A percentile compares a stretch with the other conserved stretches of the same genome.
These are phyloP conservation scores for Combretum micranthum DNA, from an alignment of 345 rosid genomes.

Conservation along the genomic window DNA sequence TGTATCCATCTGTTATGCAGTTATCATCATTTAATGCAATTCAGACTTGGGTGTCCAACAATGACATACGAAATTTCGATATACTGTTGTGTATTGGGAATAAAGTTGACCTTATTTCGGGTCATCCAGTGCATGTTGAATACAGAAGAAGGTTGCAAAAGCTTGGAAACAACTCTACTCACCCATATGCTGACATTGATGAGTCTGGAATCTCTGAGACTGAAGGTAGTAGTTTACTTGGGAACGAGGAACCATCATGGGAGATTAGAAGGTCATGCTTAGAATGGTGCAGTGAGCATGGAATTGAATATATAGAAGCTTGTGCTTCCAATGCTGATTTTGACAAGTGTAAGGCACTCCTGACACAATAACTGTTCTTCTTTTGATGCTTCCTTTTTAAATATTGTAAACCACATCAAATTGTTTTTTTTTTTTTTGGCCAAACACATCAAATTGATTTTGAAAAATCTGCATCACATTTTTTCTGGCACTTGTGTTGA, in stretches of 20 bases:
- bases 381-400: not conserved
- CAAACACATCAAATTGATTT: no score
- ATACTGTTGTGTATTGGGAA: slow-evolving; percentile 76
- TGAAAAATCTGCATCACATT: not conserved
- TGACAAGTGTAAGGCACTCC: slow-evolving; percentile 65
- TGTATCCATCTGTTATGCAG: slow-evolving; percentile 32
- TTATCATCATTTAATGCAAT: slow-evolving; percentile 54
- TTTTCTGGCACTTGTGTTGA: no score
- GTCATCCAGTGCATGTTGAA: slow-evolving; percentile 76
- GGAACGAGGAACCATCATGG: slow-evolving; percentile 40
- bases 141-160: slow-evolving; percentile 50
- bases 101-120: slow-evolving; percentile 68
- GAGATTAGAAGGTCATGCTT: slow-evolving; percentile 55
- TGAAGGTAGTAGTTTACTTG: slow-evolving; percentile 70
- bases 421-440: no score
- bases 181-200: slow-evolving; percentile 24
- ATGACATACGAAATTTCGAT: slow-evolving; percentile 52
- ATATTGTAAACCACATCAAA: not conserved
- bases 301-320: slow-evolving; percentile 82
- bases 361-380: not conserved
- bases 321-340: slow-evolving; percentile 75
- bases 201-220: slow-evolving; percentile 62
- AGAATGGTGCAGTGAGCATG: slow-evolving; percentile 66
- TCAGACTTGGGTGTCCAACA: slow-evolving; percentile 60
- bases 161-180: slow-evolving; percentile 20